Evolutionary conservation across 2,329 filamentous ascomycete genomes (phyloP).

Genomic region (Cercospora zeina): DNA sequence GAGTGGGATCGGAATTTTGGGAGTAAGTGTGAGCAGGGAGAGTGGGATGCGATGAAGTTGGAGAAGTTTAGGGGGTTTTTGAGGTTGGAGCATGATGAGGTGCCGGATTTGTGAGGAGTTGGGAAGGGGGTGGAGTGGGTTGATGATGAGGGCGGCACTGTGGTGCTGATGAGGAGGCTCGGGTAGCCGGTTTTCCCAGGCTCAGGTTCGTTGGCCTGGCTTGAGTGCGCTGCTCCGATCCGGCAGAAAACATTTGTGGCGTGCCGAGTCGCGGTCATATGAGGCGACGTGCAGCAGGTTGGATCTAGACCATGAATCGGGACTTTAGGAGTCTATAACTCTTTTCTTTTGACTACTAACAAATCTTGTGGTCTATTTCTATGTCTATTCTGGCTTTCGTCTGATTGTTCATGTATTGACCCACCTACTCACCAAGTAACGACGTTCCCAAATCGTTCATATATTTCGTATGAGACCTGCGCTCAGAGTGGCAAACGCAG

Average conservation of each 20-base stretch:
- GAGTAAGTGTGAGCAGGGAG: neutral
- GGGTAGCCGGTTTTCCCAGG: neutral
- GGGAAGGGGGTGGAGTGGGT: neutral
- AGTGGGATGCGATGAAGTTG: neutral
- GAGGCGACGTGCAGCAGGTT: neutral
- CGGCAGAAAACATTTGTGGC: neutral
- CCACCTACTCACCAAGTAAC: neutral
- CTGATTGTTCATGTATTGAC: neutral
- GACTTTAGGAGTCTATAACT: neutral
- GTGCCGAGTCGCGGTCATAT: neutral
- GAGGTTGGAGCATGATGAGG: constrained; percentile 10
- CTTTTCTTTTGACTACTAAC: neutral
- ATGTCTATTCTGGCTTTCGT: neutral
- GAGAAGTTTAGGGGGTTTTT: constrained; percentile 4
- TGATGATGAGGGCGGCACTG: neutral
- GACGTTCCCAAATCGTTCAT: neutral
- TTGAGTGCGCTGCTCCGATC: neutral
- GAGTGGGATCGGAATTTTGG: neutral
- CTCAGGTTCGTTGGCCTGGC: neutral
- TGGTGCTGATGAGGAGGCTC: neutral
- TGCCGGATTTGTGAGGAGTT: constrained; percentile 1
- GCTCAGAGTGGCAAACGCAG: neutral
- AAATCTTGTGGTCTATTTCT: neutral
- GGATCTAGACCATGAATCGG: too few species aligned
- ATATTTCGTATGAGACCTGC: neutral